phyloP scores from a whole-genome alignment of 192 early-diverging fungal species.

The Coemansia sp. region DNA sequence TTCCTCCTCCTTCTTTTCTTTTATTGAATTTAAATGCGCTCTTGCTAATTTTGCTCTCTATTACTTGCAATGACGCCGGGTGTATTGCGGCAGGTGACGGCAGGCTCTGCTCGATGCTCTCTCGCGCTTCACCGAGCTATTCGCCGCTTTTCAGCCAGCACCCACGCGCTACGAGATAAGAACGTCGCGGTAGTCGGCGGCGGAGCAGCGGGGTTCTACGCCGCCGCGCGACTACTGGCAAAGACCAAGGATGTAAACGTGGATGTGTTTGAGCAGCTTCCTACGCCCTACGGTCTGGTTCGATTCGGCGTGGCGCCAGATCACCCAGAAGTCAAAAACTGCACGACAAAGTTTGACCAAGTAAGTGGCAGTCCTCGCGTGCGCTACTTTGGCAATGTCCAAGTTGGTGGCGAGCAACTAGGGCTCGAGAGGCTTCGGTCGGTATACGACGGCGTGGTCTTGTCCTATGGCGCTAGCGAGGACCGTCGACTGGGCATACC shows the following conservation, averaged over 20 bases:
- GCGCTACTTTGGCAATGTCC: slow-evolving; percentile 82
- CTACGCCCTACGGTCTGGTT: slow-evolving; percentile 88
- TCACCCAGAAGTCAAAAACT: slow-evolving; percentile 93
- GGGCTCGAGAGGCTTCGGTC: slow-evolving; percentile 58
- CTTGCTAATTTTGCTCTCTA: no score
- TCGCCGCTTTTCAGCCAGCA: neutral
- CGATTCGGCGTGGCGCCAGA: slow-evolving; percentile 96
- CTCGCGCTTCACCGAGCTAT: no score
- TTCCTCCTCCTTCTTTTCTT: no score
- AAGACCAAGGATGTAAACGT: slow-evolving; percentile 54
- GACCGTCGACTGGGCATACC: slow-evolving; percentile 73
- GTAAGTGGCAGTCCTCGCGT: slow-evolving; percentile 71
- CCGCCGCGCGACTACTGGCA: slow-evolving; percentile 78
- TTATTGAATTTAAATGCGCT: no score
- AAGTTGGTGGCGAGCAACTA: slow-evolving; percentile 61
- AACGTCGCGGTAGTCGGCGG: slow-evolving; percentile 73
- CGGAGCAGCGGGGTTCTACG: slow-evolving; percentile 92
- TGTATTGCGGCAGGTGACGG: neutral
- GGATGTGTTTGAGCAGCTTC: slow-evolving; percentile 86
- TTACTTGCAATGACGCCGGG: no score
- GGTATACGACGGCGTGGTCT: slow-evolving; percentile 76
- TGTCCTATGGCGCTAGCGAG: slow-evolving; percentile 84
- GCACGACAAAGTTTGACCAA: slow-evolving; percentile 81
- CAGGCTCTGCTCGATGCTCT: neutral
- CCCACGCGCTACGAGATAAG: neutral